Base-by-base conservation (phyloP, 1,284 basidiomycete species). In the Cutaneotrichosporon sp. region DNA sequence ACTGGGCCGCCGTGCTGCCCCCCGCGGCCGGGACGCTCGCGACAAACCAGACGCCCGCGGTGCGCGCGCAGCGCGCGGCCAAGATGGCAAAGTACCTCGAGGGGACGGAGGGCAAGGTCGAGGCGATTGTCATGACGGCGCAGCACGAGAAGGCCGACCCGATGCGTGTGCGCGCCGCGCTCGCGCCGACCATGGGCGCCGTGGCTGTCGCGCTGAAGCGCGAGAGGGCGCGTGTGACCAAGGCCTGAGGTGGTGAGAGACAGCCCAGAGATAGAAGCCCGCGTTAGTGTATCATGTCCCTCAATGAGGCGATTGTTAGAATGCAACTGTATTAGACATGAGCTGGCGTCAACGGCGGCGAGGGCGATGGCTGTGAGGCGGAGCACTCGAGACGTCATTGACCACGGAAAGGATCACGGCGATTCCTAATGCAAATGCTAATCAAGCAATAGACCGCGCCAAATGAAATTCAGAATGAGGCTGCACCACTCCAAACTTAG, bases 1-100 rank as follows among this genome's bases (percentile, higher is more conserved):
- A 94, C 74, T 99, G 95, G 94, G 84, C 89, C 11, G 86, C 92
- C 0, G 85, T 92, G 54, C 89, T 95, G 59, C 95, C 95, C 1
- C 85, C 89, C 2, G 72, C 73, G 5, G 79, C 85, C 0, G 82
- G 83, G 20, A 87, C 91, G 34, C 72, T 83, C 14, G 62, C 68
- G 1, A 64, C 64, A 1, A 61, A 63, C 18, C 60, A 69, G 42
- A 66, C 71, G 13, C 61, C 69, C 1, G 70, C 69, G 20, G 74
- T 91, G 74, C 87, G 88, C 68, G 84, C 85, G 0, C 83, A 85
- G 2, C 92, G 92, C 72, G 89, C 88, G 0, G 84, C 85, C 8
- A 93, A 91, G 79, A 95, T 97, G 93, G 85, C 86, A 9, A 85
- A 83, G 1, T 95, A 92, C 72, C 82, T 97, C 33, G 79, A 82